Evolutionary conservation across 129 eudicot genomes (phyloP).

Genomic region (Logfia minima): DNA sequence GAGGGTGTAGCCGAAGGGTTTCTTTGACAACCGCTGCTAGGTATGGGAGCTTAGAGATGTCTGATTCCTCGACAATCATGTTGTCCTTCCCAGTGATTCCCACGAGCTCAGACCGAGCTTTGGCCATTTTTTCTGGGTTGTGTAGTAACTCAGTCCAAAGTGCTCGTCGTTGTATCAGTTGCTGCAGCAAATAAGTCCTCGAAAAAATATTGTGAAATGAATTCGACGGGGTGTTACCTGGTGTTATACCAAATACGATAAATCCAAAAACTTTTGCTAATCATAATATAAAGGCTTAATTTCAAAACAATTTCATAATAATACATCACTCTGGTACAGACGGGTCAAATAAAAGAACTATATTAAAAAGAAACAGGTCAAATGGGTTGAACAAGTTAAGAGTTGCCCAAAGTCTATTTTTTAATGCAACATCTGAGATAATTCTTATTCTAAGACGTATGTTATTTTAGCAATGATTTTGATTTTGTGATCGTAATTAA

Average conservation of each 20-base stretch:
- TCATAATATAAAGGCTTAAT: background rate
- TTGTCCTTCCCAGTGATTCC: background rate
- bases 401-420: too few species aligned
- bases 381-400: background rate
- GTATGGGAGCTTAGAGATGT: conserved; percentile 5
- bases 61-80: background rate
- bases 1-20: conserved; percentile 8
- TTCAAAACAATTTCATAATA: background rate
- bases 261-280: background rate
- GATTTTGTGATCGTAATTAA: background rate
- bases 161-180: conserved; percentile 37
- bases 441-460: background rate
- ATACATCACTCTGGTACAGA: background rate
- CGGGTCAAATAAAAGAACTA: background rate
- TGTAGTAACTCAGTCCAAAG: conserved; percentile 40
- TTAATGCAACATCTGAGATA: too few species aligned
- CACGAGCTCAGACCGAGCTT: conserved; percentile 10
- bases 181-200: conserved; percentile 45
- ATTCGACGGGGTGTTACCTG: background rate
- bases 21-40: background rate
- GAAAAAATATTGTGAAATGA: background rate
- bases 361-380: background rate
- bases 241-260: too few species aligned
- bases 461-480: background rate
- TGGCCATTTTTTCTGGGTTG: conserved; percentile 31